These are phyloP conservation scores for Alloteropsis semialata DNA, from an alignment of 176 grass and related monocot species.

Conservation along the genomic window DNA sequence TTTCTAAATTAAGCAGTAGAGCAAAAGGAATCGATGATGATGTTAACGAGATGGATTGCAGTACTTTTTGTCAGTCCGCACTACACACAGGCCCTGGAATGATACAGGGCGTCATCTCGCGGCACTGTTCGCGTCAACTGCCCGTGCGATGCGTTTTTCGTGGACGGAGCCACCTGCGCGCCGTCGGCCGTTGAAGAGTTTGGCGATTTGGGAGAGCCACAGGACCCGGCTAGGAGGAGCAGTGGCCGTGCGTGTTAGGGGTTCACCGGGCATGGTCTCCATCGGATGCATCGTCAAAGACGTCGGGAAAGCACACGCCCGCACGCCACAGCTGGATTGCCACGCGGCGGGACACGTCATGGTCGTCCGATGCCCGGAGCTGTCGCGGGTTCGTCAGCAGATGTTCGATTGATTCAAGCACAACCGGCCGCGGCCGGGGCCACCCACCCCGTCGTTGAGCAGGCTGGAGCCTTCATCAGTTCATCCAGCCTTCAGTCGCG, in stretches of 20 bases:
- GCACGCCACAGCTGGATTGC: neutral
- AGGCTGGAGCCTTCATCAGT: too few species aligned
- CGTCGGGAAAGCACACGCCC: neutral
- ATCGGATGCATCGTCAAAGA: neutral
- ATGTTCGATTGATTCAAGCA: neutral
- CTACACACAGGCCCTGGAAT: too few species aligned
- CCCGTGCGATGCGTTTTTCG: too few species aligned
- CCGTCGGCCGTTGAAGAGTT: too few species aligned
- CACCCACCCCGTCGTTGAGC: too few species aligned
- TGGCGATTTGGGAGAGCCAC: too few species aligned
- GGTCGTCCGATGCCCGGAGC: neutral
- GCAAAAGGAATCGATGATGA: neutral
- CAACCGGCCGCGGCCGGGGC: neutral
- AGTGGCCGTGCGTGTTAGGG: too few species aligned
- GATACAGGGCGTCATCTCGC: neutral
- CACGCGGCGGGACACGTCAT: neutral
- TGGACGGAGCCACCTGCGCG: too few species aligned
- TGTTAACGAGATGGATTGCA: neutral
- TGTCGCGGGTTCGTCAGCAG: neutral
- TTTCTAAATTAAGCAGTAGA: neutral
- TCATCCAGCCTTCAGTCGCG: neutral
- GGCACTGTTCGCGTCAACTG: neutral
- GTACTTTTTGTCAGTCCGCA: neutral
- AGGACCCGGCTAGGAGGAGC: too few species aligned
- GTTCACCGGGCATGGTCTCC: neutral